Evolutionary conservation across 2,329 filamentous ascomycete species (phyloP).

Genomic region (Nemania bipapillata): DNA sequence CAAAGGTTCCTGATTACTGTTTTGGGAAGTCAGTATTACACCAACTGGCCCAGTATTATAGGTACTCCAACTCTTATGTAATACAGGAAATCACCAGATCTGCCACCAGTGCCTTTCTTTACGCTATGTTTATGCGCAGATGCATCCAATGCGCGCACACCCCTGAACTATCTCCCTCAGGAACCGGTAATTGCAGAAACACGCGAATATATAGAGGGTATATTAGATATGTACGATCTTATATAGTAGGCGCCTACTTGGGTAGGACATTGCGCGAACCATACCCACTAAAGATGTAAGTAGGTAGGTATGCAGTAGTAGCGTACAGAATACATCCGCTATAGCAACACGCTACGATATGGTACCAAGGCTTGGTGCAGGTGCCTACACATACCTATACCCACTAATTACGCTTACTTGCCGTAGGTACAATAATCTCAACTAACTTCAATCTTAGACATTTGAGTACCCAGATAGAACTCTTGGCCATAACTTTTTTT

Average conservation of each 20-base stretch:
- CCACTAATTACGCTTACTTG: background rate
- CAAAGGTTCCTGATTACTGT: slow-evolving; percentile 37
- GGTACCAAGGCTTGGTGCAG: no score
- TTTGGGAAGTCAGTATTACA: slow-evolving; percentile 32
- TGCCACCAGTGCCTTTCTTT: slow-evolving; percentile 1
- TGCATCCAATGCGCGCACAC: slow-evolving; percentile 21
- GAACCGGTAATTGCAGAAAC: slow-evolving; percentile 34
- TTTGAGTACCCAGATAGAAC: no score
- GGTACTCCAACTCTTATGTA: slow-evolving; percentile 32
- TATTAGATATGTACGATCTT: slow-evolving; percentile 6
- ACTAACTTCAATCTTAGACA: background rate
- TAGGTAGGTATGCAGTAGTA: no score
- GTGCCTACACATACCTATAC: no score
- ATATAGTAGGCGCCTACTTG: background rate
- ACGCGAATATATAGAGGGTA: background rate
- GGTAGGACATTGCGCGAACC: background rate
- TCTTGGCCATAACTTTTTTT: background rate
- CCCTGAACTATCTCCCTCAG: slow-evolving; percentile 27
- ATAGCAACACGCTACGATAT: no score
- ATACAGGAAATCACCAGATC: slow-evolving; percentile 18
- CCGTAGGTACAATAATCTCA: background rate
- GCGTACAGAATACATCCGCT: no score
- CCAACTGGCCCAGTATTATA: background rate
- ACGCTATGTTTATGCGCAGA: slow-evolving; percentile 26
- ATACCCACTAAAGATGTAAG: background rate